Evolutionary conservation across 2,329 filamentous ascomycete genomes (phyloP).

Genomic region (Aureobasidium sp.): DNA sequence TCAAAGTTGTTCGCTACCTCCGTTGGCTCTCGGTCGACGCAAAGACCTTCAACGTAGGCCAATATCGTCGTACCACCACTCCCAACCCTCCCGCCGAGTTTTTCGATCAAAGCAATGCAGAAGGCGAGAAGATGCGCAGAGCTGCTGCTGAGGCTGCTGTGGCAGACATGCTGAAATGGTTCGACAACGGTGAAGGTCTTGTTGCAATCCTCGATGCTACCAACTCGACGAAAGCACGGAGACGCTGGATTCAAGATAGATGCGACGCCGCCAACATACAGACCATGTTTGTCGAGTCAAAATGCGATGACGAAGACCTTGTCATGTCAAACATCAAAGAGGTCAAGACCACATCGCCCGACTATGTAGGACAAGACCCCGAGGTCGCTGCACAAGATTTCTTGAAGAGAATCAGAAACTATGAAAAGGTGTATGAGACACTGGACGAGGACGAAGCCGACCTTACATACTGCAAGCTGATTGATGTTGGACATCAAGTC

Average conservation of each 20-base stretch:
- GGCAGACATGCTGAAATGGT: slow-evolving; percentile 91
- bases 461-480: slow-evolving; percentile 93
- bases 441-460: slow-evolving; percentile 83
- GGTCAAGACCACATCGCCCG: slow-evolving; percentile 93
- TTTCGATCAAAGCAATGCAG: slow-evolving; percentile 83
- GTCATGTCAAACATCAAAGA: slow-evolving; percentile 98
- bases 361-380: slow-evolving; percentile 90
- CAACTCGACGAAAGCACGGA: slow-evolving; percentile 84
- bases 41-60: slow-evolving; percentile 95
- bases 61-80: slow-evolving; percentile 82
- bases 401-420: slow-evolving; percentile 87
- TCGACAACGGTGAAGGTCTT: slow-evolving; percentile 65
- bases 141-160: slow-evolving; percentile 89
- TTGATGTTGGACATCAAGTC: slow-evolving; percentile 90
- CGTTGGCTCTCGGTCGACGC: slow-evolving; percentile 93
- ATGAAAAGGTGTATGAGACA: slow-evolving; percentile 93
- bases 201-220: slow-evolving; percentile 95
- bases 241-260: slow-evolving; percentile 82
- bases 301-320: slow-evolving; percentile 89
- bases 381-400: slow-evolving; percentile 88
- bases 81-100: slow-evolving; percentile 90
- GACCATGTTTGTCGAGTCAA: slow-evolving; percentile 92
- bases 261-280: slow-evolving; percentile 73
- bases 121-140: slow-evolving; percentile 81
- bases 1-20: slow-evolving; percentile 60